Percentiles rank a stretch among this genome's conserved stretches.
Conservation (phyloP, 2,329 filamentous ascomycete species). For the Sphaceloma murrayae region DNA sequence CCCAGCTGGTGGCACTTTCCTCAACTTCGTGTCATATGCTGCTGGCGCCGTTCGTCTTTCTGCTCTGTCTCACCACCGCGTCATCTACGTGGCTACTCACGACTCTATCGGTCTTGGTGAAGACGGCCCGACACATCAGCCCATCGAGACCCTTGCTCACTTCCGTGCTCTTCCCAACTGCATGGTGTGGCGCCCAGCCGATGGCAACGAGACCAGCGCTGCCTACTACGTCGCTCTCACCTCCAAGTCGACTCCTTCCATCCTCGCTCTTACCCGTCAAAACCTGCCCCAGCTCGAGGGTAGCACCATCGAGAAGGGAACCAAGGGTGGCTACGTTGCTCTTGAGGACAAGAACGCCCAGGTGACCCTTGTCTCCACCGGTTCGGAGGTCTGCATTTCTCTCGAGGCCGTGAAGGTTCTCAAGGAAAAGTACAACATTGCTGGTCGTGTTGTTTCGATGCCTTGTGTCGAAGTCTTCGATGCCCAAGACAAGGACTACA, state of each 20-base stretch:
- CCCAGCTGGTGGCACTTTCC: conserved; percentile 90
- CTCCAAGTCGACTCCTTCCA: conserved; percentile 79
- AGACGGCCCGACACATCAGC: conserved; percentile 97
- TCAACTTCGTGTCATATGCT: conserved; percentile 98
- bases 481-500: conserved; percentile 87
- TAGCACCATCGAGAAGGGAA: conserved; percentile 77
- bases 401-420: conserved; percentile 88
- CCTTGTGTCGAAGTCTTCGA: conserved; percentile 98
- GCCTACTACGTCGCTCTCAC: conserved; percentile 95
- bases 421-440: conserved; percentile 76
- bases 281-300: conserved; percentile 96
- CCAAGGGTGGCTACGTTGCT: conserved; percentile 91
- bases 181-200: conserved; percentile 98
- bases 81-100: conserved; percentile 94
- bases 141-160: conserved; percentile 94
- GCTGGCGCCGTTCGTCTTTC: conserved; percentile 92
- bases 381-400: conserved; percentile 90
- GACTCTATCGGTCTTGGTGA: conserved; percentile 99
- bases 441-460: conserved; percentile 85
- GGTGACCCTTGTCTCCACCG: conserved; percentile 85
- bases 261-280: conserved; percentile 91
- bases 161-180: conserved; percentile 98
- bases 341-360: conserved; percentile 75
- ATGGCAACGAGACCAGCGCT: conserved; percentile 95
- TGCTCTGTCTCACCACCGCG: conserved; percentile 78